Conservation (phyloP, 2,329 filamentous ascomycete genomes). For the Trichoderma arundinaceum region DNA sequence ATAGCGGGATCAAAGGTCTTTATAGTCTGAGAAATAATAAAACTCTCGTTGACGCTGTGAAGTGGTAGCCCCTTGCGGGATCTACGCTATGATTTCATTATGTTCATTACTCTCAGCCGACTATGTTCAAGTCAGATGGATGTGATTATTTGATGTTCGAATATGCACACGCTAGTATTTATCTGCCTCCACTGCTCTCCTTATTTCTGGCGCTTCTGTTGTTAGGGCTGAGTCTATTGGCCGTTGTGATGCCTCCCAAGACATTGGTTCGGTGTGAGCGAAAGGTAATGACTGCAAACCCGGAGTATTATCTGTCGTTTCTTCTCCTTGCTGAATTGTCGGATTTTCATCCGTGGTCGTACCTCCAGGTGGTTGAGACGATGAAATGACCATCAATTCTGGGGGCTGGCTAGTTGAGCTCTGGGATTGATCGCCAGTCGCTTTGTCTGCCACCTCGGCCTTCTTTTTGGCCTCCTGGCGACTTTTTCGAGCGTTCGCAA, state of each 20-base stretch:
- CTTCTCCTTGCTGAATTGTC: neutral
- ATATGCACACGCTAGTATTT: slow-evolving; percentile 7
- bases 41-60: neutral
- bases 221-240: neutral
- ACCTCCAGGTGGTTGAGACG: neutral
- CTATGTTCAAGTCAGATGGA: neutral
- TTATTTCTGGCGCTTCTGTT: neutral
- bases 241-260: slow-evolving; percentile 3
- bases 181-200: slow-evolving; percentile 6
- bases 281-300: neutral
- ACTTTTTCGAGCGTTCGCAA: slow-evolving; percentile 72
- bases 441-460: slow-evolving; percentile 33
- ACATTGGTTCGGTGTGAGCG: neutral
- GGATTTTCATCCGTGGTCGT: neutral
- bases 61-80: neutral
- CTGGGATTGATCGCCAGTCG: neutral
- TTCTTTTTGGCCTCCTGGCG: slow-evolving; percentile 49
- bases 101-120: neutral
- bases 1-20: slow-evolving; percentile 1
- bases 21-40: neutral
- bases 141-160: neutral
- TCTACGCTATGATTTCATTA: neutral
- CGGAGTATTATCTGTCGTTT: neutral
- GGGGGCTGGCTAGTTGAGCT: neutral
- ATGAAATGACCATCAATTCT: slow-evolving; percentile 5